phyloP scores from a whole-genome alignment of 176 grass and related monocot species.

The Raddia guianensis region DNA sequence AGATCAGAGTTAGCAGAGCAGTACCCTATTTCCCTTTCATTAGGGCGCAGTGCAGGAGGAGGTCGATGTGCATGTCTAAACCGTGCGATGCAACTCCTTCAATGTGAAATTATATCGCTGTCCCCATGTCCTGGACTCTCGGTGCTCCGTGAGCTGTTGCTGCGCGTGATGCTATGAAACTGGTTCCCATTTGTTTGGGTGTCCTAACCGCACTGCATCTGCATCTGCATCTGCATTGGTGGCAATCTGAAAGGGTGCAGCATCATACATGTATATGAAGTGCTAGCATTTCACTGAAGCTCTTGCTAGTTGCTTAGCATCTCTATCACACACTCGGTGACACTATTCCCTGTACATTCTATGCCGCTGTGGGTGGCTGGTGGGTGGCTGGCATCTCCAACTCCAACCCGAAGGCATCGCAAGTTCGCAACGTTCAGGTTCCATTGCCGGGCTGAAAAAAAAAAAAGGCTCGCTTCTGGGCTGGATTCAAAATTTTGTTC shows the following conservation, averaged over 20 bases:
- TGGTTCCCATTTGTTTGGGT: background rate
- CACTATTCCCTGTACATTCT: too few species aligned
- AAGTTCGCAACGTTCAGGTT: too few species aligned
- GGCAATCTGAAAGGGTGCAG: background rate
- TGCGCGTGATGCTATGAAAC: background rate
- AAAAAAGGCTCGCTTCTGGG: too few species aligned
- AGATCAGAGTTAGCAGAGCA: background rate
- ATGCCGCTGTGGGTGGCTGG: too few species aligned
- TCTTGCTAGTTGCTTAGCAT: background rate
- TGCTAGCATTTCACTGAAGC: background rate
- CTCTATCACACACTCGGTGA: too few species aligned
- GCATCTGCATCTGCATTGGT: background rate
- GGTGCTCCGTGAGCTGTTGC: background rate
- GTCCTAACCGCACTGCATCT: background rate
- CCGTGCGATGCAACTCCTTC: background rate
- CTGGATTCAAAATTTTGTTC: too few species aligned
- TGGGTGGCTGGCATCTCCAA: too few species aligned
- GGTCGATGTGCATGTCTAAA: background rate
- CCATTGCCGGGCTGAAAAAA: too few species aligned
- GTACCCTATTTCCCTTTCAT: background rate
- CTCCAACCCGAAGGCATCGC: too few species aligned
- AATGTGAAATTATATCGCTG: constrained; percentile 15
- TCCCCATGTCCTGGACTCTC: background rate
- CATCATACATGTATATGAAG: too few species aligned
- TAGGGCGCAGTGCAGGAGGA: background rate